Conservation (phyloP, 1,284 basidiomycete species). For the Lentinula novae-zelandiae region DNA sequence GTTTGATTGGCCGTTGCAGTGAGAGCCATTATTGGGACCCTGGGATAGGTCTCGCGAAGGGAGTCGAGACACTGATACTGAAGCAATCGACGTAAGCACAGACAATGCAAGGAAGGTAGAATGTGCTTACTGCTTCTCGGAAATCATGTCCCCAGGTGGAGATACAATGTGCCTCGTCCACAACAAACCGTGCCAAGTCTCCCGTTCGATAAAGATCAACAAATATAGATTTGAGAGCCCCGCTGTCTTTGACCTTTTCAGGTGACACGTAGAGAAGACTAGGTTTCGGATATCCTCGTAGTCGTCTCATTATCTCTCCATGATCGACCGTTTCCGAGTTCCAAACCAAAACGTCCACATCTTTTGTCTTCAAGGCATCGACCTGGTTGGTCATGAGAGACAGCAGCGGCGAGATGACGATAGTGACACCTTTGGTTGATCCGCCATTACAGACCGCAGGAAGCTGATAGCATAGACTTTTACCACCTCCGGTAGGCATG, state of each 20-base stretch:
- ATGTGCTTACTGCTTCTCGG: slow-evolving; percentile 59
- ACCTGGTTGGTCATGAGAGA: slow-evolving; percentile 94
- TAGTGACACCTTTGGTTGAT: slow-evolving; percentile 76
- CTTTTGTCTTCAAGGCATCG: slow-evolving; percentile 58
- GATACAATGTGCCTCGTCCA: slow-evolving; percentile 97
- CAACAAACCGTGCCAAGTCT: slow-evolving; percentile 83
- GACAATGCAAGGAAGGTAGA: not conserved
- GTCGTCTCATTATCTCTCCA: slow-evolving; percentile 34
- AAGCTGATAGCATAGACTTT: slow-evolving; percentile 83
- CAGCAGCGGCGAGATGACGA: slow-evolving; percentile 89
- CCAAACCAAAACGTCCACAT: slow-evolving; percentile 72
- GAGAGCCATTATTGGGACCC: slow-evolving; percentile 91
- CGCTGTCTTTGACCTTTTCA: slow-evolving; percentile 76
- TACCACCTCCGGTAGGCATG: slow-evolving; percentile 97
- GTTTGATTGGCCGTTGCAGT: slow-evolving; percentile 89
- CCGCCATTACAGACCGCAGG: slow-evolving; percentile 82
- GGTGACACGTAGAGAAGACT: slow-evolving; percentile 90
- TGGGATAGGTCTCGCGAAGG: slow-evolving; percentile 72
- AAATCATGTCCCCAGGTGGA: slow-evolving; percentile 85
- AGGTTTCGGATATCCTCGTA: slow-evolving; percentile 46
- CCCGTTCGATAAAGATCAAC: slow-evolving; percentile 50
- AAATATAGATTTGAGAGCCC: slow-evolving; percentile 55
- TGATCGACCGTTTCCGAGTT: slow-evolving; percentile 59
- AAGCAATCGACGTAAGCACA: slow-evolving; percentile 9
- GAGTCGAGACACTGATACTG: slow-evolving; percentile 66